Evolutionary conservation across 2,329 filamentous ascomycete genomes (phyloP).

Genomic region (Colletotrichum sp.): DNA sequence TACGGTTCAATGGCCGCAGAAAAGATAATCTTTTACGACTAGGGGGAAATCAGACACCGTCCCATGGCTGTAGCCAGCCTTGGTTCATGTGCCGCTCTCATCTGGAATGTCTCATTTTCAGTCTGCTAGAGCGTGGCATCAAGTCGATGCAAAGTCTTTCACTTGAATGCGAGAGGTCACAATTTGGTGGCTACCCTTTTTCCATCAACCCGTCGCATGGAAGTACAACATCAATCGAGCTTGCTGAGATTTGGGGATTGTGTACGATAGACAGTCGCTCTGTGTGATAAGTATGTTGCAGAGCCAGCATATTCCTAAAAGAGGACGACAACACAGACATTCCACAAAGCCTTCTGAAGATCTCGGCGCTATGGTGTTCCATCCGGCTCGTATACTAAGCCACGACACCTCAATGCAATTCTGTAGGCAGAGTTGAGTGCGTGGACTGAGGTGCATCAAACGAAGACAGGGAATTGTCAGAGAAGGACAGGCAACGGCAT

Average conservation of each 20-base stretch:
- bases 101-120: background rate
- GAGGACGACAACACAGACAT: background rate
- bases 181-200: background rate
- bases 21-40: background rate
- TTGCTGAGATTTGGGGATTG: background rate
- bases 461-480: background rate
- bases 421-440: background rate
- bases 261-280: background rate
- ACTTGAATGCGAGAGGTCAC: background rate
- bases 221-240: background rate
- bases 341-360: background rate
- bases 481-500: background rate
- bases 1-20: background rate
- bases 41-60: fast-evolving
- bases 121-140: background rate
- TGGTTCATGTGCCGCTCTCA: background rate
- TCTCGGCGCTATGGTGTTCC: background rate
- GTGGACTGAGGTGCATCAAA: background rate
- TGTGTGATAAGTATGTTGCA: background rate
- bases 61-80: background rate
- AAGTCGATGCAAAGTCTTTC: background rate
- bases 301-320: background rate
- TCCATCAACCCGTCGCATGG: background rate
- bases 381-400: background rate
- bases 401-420: background rate